These are phyloP conservation scores for Calonectria fujianensis DNA, from an alignment of 2,329 filamentous ascomycete species.

Conservation along the genomic window DNA sequence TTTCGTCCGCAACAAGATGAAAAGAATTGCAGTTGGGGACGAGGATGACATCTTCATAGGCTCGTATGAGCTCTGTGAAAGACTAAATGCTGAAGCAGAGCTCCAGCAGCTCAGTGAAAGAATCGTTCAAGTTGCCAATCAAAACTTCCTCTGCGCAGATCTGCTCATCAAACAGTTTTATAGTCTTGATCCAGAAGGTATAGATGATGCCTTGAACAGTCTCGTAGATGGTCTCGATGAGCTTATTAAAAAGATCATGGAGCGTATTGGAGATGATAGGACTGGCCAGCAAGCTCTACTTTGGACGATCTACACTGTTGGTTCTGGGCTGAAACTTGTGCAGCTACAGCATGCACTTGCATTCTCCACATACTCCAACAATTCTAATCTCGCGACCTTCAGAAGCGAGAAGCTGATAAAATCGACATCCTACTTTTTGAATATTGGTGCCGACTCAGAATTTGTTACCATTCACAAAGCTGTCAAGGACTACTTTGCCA, in stretches of 20 bases:
- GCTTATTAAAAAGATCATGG: constrained; percentile 6
- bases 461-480: constrained; percentile 21
- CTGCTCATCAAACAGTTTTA: constrained; percentile 8
- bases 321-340: background rate
- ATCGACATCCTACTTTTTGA: constrained; percentile 23
- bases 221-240: constrained; percentile 10
- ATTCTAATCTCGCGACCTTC: background rate
- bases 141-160: constrained; percentile 17
- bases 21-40: background rate
- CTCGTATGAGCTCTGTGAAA: background rate
- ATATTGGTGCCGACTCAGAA: background rate
- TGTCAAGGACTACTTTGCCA: constrained; percentile 21
- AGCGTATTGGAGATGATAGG: background rate
- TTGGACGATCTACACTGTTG: background rate
- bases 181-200: background rate
- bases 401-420: background rate
- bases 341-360: constrained; percentile 24
- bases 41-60: background rate
- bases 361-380: constrained; percentile 13
- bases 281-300: constrained; percentile 3
- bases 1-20: background rate
- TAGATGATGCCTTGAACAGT: background rate
- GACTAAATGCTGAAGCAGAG: background rate
- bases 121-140: constrained; percentile 6
- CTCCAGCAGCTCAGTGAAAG: background rate